These are phyloP conservation scores for Coemansia sp. DNA, from an alignment of 192 early-diverging fungal species.

Conservation along the genomic window DNA sequence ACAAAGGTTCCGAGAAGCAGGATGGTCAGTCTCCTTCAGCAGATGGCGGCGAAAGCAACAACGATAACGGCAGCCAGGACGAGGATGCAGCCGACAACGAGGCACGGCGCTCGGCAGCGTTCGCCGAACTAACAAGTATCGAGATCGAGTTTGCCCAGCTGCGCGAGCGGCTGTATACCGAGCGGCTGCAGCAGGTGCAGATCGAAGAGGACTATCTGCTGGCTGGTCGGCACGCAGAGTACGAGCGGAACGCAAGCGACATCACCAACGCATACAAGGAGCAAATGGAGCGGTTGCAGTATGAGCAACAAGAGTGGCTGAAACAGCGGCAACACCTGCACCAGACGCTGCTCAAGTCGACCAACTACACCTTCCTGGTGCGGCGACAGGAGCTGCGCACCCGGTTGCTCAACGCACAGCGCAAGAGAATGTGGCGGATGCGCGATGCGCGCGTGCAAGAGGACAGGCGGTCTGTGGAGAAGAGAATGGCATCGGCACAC, in stretches of 20 bases:
- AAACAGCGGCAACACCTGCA: slow-evolving; percentile 41
- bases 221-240: slow-evolving; percentile 46
- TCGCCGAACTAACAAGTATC: slow-evolving; percentile 44
- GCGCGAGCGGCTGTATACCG: slow-evolving; percentile 49
- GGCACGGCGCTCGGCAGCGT: slow-evolving; percentile 38
- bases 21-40: not conserved
- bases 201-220: slow-evolving; percentile 44
- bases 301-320: slow-evolving; percentile 35
- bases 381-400: slow-evolving; percentile 51
- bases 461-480: slow-evolving; percentile 22
- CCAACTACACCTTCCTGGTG: slow-evolving; percentile 48
- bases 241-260: slow-evolving; percentile 35
- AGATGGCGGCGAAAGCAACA: slow-evolving; percentile 12
- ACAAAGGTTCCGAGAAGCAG: slow-evolving; percentile 8
- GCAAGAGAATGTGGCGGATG: slow-evolving; percentile 38
- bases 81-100: slow-evolving; percentile 31
- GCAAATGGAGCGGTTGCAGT: slow-evolving; percentile 35
- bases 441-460: slow-evolving; percentile 42
- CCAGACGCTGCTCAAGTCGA: slow-evolving; percentile 21
- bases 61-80: not conserved
- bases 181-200: slow-evolving; percentile 49
- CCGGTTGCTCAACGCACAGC: slow-evolving; percentile 32
- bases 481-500: slow-evolving; percentile 1
- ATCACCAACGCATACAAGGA: slow-evolving; percentile 14
- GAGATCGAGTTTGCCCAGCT: slow-evolving; percentile 55